Percentiles rank a stretch among this genome's conserved stretches.
Conservation (phyloP, 2,329 filamentous ascomycete genomes). For the Neopestalotiopsis sp. region DNA sequence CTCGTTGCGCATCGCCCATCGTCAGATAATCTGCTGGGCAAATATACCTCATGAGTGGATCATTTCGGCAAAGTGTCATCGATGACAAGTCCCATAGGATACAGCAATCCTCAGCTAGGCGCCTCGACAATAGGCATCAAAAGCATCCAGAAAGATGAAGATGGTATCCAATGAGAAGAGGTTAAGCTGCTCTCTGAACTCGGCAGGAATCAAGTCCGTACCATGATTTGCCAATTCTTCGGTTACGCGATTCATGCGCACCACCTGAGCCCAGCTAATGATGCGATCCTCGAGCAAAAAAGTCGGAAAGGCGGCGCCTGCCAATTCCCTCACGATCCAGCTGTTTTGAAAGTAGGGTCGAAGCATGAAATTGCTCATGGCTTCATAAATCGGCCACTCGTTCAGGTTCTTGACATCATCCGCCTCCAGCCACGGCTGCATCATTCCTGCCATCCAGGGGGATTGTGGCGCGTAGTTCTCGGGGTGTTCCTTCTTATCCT, state of each 20-base stretch:
- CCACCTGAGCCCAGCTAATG: constrained; percentile 40
- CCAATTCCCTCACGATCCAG: constrained; percentile 43
- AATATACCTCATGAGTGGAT: no score
- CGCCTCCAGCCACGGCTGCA: constrained; percentile 27
- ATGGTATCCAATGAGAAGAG: constrained; percentile 26
- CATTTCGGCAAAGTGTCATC: background rate
- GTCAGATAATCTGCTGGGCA: no score
- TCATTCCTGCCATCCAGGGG: constrained; percentile 34
- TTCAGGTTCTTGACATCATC: background rate
- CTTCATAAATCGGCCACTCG: constrained; percentile 23
- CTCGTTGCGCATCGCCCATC: no score
- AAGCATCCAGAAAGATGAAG: constrained; percentile 19
- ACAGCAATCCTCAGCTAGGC: background rate
- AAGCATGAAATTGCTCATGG: constrained; percentile 34
- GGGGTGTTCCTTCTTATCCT: constrained; percentile 36
- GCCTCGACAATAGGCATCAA: background rate
- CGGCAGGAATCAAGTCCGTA: constrained; percentile 35
- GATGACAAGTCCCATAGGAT: background rate
- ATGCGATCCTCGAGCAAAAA: constrained; percentile 40
- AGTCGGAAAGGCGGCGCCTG: constrained; percentile 34
- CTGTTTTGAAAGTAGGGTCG: constrained; percentile 40
- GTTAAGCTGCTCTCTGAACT: constrained; percentile 22
- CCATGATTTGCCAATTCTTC: constrained; percentile 40
- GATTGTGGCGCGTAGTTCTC: constrained; percentile 39
- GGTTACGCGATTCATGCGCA: constrained; percentile 39